These are phyloP conservation scores for Exophiala sp. DNA, from an alignment of 2,329 filamentous ascomycete species.

Conservation along the genomic window DNA sequence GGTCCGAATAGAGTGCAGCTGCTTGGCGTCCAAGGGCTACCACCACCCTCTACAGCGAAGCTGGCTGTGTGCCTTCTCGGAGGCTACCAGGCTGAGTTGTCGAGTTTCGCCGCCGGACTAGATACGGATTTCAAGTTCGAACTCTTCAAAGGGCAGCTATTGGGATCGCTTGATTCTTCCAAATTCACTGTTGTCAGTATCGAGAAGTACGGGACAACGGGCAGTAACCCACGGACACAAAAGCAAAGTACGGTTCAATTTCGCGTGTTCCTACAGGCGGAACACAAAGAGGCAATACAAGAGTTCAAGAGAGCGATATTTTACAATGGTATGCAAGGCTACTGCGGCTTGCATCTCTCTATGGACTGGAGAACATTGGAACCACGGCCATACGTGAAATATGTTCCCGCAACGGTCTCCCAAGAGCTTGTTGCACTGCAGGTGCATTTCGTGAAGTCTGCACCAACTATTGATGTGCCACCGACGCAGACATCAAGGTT, in stretches of 20 bases:
- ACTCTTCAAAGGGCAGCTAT: slow-evolving; percentile 29
- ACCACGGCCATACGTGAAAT: slow-evolving; percentile 5
- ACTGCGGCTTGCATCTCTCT: slow-evolving; percentile 1
- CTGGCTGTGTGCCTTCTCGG: slow-evolving; percentile 47
- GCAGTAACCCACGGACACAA: slow-evolving; percentile 39
- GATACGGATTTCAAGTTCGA: slow-evolving; percentile 42
- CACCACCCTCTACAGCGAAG: slow-evolving; percentile 50
- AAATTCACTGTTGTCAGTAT: slow-evolving; percentile 43
- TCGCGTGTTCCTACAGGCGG: slow-evolving; percentile 42
- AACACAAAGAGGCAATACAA: neutral
- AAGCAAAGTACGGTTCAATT: slow-evolving; percentile 42
- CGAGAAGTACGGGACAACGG: slow-evolving; percentile 47
- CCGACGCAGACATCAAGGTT: neutral
- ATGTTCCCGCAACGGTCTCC: slow-evolving; percentile 7
- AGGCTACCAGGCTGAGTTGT: slow-evolving; percentile 46
- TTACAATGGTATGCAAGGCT: slow-evolving; percentile 3
- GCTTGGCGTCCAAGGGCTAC: slow-evolving; percentile 37
- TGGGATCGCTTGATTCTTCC: slow-evolving; percentile 35
- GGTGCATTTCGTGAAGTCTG: neutral
- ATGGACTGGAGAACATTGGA: slow-evolving; percentile 3
- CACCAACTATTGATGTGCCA: neutral
- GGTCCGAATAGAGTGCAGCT: slow-evolving; percentile 35
- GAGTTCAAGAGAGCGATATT: slow-evolving; percentile 1
- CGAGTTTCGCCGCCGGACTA: slow-evolving; percentile 49
- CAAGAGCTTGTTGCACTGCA: slow-evolving; percentile 3